Base-by-base conservation (phyloP, 495 filamentous ascomycete genomes). In the Aspergillus ellipticus region DNA sequence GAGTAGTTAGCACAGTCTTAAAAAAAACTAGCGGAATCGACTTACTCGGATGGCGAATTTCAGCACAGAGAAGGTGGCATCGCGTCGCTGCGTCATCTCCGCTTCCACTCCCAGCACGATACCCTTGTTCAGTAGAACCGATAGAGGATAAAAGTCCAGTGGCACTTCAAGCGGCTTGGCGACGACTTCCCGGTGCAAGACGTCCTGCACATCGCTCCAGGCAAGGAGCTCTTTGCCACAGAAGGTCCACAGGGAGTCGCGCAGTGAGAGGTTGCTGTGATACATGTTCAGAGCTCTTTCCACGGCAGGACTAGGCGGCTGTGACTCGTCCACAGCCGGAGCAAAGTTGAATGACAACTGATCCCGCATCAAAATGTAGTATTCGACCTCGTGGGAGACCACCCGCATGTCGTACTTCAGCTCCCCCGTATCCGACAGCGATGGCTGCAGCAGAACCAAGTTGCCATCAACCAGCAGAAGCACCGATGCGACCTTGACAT, bases 391-490 rank as follows among this genome's bases (percentile, higher is more conserved):
- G 57, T 96, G 89, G 6, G 92, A 90, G 62, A 99, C 85, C 29
- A 97, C 86, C 11, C 91, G 88, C 95, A 99, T 97, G 63, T 99
- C 94, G 65, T 97, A 99, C 75, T 96, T 96, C 39, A 96, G 74
- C 56, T 87, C 87, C 2, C 88, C 88, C 17, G 83, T 82, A 35
- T 88, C 85, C 42, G 83, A 87, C 6, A 85, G 77, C 2, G 88
- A 90, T 4, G 95, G 94, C 57, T 96, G 90, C 24, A 99, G 77
- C 15, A 97, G 77, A 17, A 97, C 95, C 17, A 99, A 79, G 61
- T 97, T 99, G 16, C 91, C 95, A 66, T 97, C 95, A 6, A 97
- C 92, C 26, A 97, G 77, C 56, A 99, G 96, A 29, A 99, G 71
- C 45, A 99, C 91, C 3, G 89, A 94, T 16, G 95, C 95, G 46